phyloP scores from a whole-genome alignment of 495 filamentous ascomycete genomes.

The Terfezia claveryi region DNA sequence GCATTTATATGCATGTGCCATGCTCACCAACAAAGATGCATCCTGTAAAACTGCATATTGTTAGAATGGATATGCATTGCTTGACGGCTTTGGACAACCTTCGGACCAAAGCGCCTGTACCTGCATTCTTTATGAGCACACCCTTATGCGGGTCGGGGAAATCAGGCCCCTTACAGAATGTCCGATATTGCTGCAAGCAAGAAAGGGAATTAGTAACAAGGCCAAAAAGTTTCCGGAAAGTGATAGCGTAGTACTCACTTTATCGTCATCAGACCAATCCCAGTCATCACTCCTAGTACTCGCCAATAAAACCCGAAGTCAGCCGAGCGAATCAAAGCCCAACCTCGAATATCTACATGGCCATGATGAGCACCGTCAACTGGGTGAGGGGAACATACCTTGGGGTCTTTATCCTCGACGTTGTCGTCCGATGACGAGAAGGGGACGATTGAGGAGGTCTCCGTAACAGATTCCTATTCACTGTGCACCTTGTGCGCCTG shows the following conservation, averaged over 20 bases:
- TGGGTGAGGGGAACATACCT: slow-evolving; percentile 14
- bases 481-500: slow-evolving; percentile 1
- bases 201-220: not conserved
- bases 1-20: not conserved
- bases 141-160: not conserved
- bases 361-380: slow-evolving; percentile 14
- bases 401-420: slow-evolving; percentile 23
- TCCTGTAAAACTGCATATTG: slow-evolving; percentile 61
- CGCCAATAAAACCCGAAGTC: slow-evolving; percentile 84
- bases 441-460: slow-evolving; percentile 69
- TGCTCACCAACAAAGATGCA: slow-evolving; percentile 27
- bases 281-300: slow-evolving; percentile 70
- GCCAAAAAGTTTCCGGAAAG: not conserved
- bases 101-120: slow-evolving; percentile 29
- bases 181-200: slow-evolving; percentile 62
- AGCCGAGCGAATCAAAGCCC: slow-evolving; percentile 45
- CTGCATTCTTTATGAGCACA: slow-evolving; percentile 17
- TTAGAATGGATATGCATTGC: slow-evolving; percentile 85
- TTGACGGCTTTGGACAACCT: slow-evolving; percentile 64
- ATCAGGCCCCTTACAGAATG: slow-evolving; percentile 42
- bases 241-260: slow-evolving; percentile 50
- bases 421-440: slow-evolving; percentile 27
- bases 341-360: slow-evolving; percentile 73
- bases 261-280: slow-evolving; percentile 94
- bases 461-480: slow-evolving; percentile 19